Evolutionary conservation across 768 basidiomycete genomes (phyloP), one percentile per base, ranked within the genome.

Genomic region (Tricholoma saponaceum): DNA sequence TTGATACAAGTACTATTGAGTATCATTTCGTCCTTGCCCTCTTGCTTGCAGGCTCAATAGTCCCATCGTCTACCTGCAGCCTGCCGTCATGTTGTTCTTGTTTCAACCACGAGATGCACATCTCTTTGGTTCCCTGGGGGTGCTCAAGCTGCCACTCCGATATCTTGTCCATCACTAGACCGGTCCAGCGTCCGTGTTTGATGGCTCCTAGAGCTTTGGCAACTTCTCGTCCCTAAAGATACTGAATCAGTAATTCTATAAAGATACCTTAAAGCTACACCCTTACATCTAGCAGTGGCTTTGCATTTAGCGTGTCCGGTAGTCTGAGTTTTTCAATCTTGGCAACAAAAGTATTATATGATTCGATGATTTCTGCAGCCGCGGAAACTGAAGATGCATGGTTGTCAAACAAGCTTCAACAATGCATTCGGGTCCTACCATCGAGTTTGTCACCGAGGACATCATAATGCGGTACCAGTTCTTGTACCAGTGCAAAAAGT

Each of bases 71-170:
- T 55, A 67, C 55, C 60, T 64, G 55, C 63, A 87, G 65, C 39
- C 73, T 69, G n/a, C 83, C 84, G 23, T 77, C 74, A 7, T 63
- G 66, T 35, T 76, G 76, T 64, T 87, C 82, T n/a, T 71, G 69
- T 57, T 72, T 70, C 43, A 98, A 72, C 92, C 92, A 97, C 12
- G 68, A 68, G 26, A 76, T 67, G 66, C 93, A 95, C 4, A 85
- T 82, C 5, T 84, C 86, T 65, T 84, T 83, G 4, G 83, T 81
- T 1, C 78, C 81, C 2, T 76, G 64, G 0, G 95, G 92, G 67
- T 94, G 74, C 33, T 83, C 86, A 6, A 98, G 78, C 64, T 95
- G 93, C 95, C 95, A 98, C 58, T 86, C 82, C 18, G 92, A 66
- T 23, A 98, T 79, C 49, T 78, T 80, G n/a, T 78, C 73, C 18